Conservation (phyloP, 2,329 filamentous ascomycete species). For the Ascochyta koolunga region DNA sequence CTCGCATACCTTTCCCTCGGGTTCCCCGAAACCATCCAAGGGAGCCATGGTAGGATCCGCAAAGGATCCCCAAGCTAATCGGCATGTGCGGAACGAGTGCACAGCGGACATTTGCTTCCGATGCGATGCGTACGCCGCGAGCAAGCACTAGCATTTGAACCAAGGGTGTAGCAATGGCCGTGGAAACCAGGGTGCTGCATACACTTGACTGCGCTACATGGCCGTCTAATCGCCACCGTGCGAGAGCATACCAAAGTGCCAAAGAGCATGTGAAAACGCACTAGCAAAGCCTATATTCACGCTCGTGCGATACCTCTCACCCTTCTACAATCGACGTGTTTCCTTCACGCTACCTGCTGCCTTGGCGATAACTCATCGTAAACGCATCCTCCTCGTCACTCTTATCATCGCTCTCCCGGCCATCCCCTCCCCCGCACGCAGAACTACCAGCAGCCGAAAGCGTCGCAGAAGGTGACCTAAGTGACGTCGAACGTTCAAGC, state of each 20-base stretch:
- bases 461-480: neutral
- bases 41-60: neutral
- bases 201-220: too few species aligned
- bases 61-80: neutral
- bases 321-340: neutral
- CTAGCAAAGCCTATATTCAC: too few species aligned
- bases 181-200: too few species aligned
- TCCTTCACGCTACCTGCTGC: neutral
- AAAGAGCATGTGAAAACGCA: too few species aligned
- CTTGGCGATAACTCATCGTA: neutral
- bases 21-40: neutral
- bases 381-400: neutral
- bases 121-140: neutral
- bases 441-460: neutral
- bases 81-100: neutral
- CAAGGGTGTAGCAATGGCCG: too few species aligned
- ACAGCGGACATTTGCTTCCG: neutral
- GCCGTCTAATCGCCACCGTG: neutral
- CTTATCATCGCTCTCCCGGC: neutral
- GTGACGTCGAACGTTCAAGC: neutral
- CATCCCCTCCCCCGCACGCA: neutral
- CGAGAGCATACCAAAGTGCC: neutral
- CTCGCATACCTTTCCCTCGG: slow-evolving; percentile 8
- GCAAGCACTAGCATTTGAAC: neutral
- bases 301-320: too few species aligned